Evolutionary conservation across 2,329 filamentous ascomycete genomes (phyloP).

Genomic region (Dactylellina cionopaga): DNA sequence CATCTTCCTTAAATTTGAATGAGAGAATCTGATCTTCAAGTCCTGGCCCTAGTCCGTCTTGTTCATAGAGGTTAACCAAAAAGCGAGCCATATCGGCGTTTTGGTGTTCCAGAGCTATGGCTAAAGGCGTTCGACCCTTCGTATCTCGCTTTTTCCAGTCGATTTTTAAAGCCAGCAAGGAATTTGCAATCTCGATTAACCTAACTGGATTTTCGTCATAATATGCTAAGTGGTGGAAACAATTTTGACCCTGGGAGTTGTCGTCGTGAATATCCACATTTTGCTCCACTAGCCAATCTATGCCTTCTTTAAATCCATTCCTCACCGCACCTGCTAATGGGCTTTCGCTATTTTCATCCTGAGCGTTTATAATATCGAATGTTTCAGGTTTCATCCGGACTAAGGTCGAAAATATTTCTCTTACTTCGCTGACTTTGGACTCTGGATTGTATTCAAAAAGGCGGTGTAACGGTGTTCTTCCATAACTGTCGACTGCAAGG

Average conservation of each 20-base stretch:
- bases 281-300: neutral
- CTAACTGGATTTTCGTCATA: neutral
- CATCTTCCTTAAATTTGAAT: neutral
- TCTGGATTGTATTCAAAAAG: no score
- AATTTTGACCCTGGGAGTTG: neutral
- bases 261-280: slow-evolving; percentile 10
- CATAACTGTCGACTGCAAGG: neutral
- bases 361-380: neutral
- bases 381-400: neutral
- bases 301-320: neutral
- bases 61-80: neutral
- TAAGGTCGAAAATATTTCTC: neutral
- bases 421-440: neutral
- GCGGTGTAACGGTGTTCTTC: neutral
- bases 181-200: neutral
- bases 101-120: neutral
- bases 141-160: slow-evolving; percentile 18
- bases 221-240: neutral
- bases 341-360: neutral
- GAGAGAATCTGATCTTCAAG: neutral
- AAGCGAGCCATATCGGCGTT: neutral
- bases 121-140: neutral
- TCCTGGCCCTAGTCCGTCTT: neutral
- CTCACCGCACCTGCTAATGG: neutral
- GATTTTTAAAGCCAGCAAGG: neutral